phyloP scores from a whole-genome alignment of 2,329 filamentous ascomycete genomes.

The Penicillium brevicompactum region DNA sequence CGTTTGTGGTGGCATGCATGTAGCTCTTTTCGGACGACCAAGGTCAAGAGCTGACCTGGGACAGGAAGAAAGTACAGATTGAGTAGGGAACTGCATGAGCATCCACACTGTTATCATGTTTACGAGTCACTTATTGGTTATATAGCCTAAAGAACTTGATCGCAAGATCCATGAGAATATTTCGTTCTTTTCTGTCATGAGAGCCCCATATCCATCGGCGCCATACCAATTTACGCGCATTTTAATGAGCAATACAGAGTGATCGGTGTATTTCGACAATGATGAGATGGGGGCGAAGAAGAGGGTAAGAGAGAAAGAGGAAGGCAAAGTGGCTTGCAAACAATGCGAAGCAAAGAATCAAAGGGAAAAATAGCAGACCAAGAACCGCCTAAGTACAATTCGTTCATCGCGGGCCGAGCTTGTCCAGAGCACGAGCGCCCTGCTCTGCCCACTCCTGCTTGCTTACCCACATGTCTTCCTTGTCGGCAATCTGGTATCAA shows the following conservation, averaged over 20 bases:
- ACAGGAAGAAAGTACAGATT: not conserved
- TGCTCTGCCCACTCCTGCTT: constrained; percentile 98
- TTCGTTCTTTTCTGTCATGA: constrained; percentile 24
- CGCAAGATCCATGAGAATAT: constrained; percentile 8
- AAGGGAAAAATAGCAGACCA: constrained; percentile 21
- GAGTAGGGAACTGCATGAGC: not conserved
- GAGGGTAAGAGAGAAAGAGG: constrained; percentile 6
- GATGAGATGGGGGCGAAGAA: constrained; percentile 4
- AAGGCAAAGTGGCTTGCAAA: constrained; percentile 22
- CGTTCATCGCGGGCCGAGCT: constrained; percentile 80
- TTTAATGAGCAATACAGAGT: constrained; percentile 17
- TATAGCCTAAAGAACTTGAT: not conserved
- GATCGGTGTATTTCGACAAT: constrained; percentile 23
- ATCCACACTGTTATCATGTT: not conserved
- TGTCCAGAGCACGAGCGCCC: constrained; percentile 80
- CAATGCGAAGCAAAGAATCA: constrained; percentile 23
- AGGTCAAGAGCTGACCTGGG: not conserved
- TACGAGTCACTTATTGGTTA: not conserved
- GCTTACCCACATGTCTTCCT: constrained; percentile 98
- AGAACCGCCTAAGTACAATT: constrained; percentile 20
- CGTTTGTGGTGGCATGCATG: not conserved
- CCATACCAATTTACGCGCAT: constrained; percentile 29
- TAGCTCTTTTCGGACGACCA: not conserved
- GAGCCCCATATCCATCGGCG: constrained; percentile 20
- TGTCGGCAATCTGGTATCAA: constrained; percentile 77